Evolutionary conservation across 2,329 filamentous ascomycete genomes (phyloP), one percentile per base, ranked within the genome.

Genomic region (Cordyceps fumosorosea): DNA sequence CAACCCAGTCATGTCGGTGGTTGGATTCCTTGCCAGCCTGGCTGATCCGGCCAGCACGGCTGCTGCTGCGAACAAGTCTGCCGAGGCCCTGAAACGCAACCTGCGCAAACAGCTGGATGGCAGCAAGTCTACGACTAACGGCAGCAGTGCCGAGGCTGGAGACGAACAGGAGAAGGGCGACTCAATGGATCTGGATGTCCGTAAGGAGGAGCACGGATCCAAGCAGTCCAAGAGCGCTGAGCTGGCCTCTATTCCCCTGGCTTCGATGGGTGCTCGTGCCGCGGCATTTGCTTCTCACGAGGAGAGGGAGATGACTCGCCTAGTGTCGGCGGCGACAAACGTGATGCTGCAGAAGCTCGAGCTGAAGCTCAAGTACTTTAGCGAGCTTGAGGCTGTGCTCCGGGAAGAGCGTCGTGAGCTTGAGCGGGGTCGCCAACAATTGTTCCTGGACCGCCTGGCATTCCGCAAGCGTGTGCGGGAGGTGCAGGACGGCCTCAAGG

Each of bases 1-100:
- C 70, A 99, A 98, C 74, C 93, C 96, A 0, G 91, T 99, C 65
- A 89, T 99, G 84, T 96, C 93, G 22, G 95, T 98, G 2, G 90
- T 99, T 68, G 90, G 90, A 60, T 99, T 97, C 80, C 81, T 99
- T 12, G 93, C 93, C 55, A 90, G 91, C 66, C 84, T 99, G 64
- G 91, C 93, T 1, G 93, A 97, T 67, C 93, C 95, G 1, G 88
- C 87, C 52, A 91, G 93, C 66, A 93, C 95, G 2, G 93, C 95
- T 0, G 93, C 92, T 0, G 93, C 95, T 0, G 93, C 93, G 10
- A 91, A 89, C 68, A 91, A 89, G 69, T 95, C 91, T 24, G 90
- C 96, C 2, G 89, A 91, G 45, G 89, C 93, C 69, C 89, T 98
- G 75, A 91, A 90, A 72, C 86, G 88, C 68, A 87, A 86, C 57